Conservation (phyloP, 2,329 filamentous ascomycete species). For the Sporothrix variecibatus region DNA sequence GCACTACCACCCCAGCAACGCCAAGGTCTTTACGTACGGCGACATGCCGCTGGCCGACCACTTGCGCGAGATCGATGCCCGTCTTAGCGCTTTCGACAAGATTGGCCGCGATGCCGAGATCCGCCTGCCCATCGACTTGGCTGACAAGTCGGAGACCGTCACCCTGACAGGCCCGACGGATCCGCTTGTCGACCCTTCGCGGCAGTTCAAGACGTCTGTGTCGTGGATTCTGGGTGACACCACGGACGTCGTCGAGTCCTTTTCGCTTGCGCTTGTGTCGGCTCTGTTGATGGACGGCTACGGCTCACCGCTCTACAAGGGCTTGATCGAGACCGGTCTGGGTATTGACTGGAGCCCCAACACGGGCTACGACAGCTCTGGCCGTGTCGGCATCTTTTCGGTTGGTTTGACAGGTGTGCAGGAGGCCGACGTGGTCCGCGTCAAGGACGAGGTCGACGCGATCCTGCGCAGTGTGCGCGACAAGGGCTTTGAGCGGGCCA, state of each 20-base stretch:
- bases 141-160: slow-evolving; percentile 64
- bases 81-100: slow-evolving; percentile 71
- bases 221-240: slow-evolving; percentile 91
- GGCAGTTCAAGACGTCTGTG: slow-evolving; percentile 90
- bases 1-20: slow-evolving; percentile 97
- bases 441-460: slow-evolving; percentile 72
- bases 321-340: slow-evolving; percentile 83
- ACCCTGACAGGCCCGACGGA: slow-evolving; percentile 80
- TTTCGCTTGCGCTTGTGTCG: slow-evolving; percentile 79
- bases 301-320: slow-evolving; percentile 87
- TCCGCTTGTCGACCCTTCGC: slow-evolving; percentile 79
- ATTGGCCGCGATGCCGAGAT: slow-evolving; percentile 68
- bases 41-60: slow-evolving; percentile 86
- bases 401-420: slow-evolving; percentile 89
- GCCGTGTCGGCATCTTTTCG: slow-evolving; percentile 79
- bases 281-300: slow-evolving; percentile 90
- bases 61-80: slow-evolving; percentile 73
- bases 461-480: slow-evolving; percentile 70
- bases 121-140: slow-evolving; percentile 73
- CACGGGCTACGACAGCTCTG: slow-evolving; percentile 82
- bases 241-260: slow-evolving; percentile 80
- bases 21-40: slow-evolving; percentile 93
- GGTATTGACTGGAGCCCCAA: slow-evolving; percentile 95
- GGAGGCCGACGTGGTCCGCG: slow-evolving; percentile 72
- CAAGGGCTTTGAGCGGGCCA: slow-evolving; percentile 82